Base-by-base conservation (phyloP, 2,329 filamentous ascomycete species). In the Microdochium bolleyi region DNA sequence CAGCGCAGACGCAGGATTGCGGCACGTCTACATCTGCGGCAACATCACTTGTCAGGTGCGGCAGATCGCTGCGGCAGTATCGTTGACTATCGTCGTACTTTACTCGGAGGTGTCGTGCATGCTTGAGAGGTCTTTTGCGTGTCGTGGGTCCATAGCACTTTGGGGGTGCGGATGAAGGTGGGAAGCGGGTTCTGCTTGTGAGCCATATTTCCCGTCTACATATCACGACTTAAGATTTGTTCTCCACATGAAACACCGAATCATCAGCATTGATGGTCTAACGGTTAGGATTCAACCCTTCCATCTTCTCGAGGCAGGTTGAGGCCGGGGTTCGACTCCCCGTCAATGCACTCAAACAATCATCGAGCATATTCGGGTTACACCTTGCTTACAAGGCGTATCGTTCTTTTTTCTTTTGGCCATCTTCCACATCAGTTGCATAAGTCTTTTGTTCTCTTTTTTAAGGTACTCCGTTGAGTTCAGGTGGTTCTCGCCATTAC, bases 211-310 rank as follows among this genome's bases (percentile, higher is more conserved):
- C n/a, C n/a, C n/a, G n/a, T n/a, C n/a, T n/a, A n/a, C 41, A 48
- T 19, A 11, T 14, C 10, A 14, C 21, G 7, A 21, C 7, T 22
- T 24, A 24, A 49, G 19, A 10, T 30, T 9, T 21, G 7, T 22
- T 50, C 49, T 30, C 11, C 27, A 30, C 19, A 46, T 22, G 16
- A 7, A 46, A 16, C 13, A 46, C 41, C 41, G 41, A 38, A 24
- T 32, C 9, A 50, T 16, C 49, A 50, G 49, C 49, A 34, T 30
- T 38, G 32, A 34, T 50, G 49, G 49, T 50, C 25, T 50, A 50
- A 38, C 34, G 49, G 49, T 50, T 38, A 50, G 49, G 25, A 50
- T 50, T 38, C 22, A 24, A 30, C 25, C 49, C 49, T 50, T 50
- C 49, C 49, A 50, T 46, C 41, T 46, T 46, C 41, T 46, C 41